Conservation (phyloP, 306 rosid genomes). For the Hylodesmum podocarpum region DNA sequence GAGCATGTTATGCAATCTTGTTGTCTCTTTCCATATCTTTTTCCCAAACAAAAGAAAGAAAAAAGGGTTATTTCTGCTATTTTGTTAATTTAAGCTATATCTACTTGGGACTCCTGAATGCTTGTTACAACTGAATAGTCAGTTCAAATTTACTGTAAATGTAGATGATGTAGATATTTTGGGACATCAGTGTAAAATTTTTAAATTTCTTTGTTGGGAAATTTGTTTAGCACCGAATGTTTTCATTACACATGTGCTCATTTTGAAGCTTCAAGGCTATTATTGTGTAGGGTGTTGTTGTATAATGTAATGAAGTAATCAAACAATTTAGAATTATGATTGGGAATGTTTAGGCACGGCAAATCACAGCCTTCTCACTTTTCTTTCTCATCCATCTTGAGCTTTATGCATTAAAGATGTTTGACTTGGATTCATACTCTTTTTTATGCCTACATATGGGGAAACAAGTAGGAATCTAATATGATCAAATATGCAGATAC, state of each 20-base stretch:
- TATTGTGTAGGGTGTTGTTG: not conserved
- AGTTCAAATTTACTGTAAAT: not conserved
- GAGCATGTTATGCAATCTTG: conserved; percentile 16
- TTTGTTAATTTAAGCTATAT: not conserved
- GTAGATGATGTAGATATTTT: not conserved
- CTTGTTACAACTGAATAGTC: not conserved
- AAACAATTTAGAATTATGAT: not conserved
- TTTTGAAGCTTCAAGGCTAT: not conserved
- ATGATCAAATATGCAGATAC: conserved; percentile 54
- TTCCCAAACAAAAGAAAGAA: not conserved
- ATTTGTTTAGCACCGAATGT: not conserved
- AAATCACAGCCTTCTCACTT: not conserved
- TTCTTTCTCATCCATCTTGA: not conserved
- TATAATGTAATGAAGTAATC: not conserved
- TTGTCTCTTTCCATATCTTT: not conserved
- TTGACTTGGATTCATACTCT: not conserved
- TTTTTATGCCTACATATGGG: not conserved
- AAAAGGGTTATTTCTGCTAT: not conserved
- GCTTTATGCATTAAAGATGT: not conserved
- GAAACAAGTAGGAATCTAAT: conserved; percentile 8
- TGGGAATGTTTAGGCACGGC: not conserved
- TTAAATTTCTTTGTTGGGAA: not conserved
- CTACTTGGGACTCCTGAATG: not conserved
- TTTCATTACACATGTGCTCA: not conserved
- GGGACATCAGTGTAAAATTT: not conserved